Percentiles rank a stretch among this genome's conserved stretches.
Evolutionary conservation across 768 basidiomycete species (phyloP).

Genomic region (Boletus subcaerulescens): DNA sequence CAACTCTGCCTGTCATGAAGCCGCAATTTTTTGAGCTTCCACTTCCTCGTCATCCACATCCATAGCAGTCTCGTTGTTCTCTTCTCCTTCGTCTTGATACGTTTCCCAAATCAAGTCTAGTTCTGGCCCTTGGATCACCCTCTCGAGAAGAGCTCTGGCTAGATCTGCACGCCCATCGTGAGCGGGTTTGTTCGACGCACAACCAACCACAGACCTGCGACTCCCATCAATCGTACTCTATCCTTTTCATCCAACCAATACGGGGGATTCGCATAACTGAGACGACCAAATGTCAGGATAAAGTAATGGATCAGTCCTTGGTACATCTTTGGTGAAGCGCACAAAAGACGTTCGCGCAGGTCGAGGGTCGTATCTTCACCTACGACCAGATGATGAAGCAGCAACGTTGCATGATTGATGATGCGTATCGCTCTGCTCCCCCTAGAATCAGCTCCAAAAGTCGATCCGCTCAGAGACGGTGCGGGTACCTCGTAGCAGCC

Average conservation of each 20-base stretch:
- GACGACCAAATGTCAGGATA: constrained; percentile 70
- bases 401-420: constrained; percentile 50
- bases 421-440: constrained; percentile 46
- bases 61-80: constrained; percentile 33
- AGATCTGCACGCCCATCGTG: constrained; percentile 40
- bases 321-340: constrained; percentile 51
- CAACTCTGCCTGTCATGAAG: constrained; percentile 5
- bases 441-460: background rate
- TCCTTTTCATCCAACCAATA: constrained; percentile 49
- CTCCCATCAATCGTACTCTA: constrained; percentile 40
- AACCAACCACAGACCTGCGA: constrained; percentile 43
- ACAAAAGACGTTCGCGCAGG: constrained; percentile 57
- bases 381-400: constrained; percentile 65
- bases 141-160: constrained; percentile 58
- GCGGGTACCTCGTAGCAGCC: constrained; percentile 25
- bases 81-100: constrained; percentile 48
- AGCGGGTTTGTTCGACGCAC: background rate
- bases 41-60: constrained; percentile 63
- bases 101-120: constrained; percentile 62
- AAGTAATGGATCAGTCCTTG: constrained; percentile 68
- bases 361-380: constrained; percentile 44
- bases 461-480: background rate
- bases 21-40: constrained; percentile 28
- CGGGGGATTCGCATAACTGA: constrained; percentile 67
- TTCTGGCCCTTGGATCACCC: constrained; percentile 72